Evolutionary conservation across 345 rosid genomes (phyloP).

Genomic region (Xanthoceras sorbifolium): DNA sequence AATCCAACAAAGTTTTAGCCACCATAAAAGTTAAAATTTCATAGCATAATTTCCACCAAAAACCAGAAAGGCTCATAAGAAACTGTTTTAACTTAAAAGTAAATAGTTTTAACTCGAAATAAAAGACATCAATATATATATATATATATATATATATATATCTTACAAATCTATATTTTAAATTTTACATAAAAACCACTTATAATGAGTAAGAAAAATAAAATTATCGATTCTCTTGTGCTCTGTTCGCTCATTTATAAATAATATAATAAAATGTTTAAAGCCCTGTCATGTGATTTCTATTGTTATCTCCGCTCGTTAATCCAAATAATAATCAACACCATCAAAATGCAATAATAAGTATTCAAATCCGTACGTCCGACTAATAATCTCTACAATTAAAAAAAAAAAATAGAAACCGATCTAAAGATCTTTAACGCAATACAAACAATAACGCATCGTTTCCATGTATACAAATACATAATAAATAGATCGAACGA

Average conservation of each 20-base stretch:
- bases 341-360: not conserved
- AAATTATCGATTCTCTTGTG: not conserved
- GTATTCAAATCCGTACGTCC: not conserved
- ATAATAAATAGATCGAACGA: not conserved
- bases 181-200: not conserved
- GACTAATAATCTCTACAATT: not conserved
- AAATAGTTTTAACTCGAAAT: too few species aligned
- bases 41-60: not conserved
- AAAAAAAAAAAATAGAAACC: not conserved
- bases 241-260: not conserved
- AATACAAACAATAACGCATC: not conserved
- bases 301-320: not conserved
- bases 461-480: not conserved
- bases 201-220: too few species aligned
- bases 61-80: not conserved
- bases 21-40: not conserved
- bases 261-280: not conserved
- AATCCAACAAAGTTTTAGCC: not conserved
- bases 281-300: not conserved
- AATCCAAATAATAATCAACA: not conserved
- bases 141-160: too few species aligned
- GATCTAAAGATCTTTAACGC: conserved; percentile 9
- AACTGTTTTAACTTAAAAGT: not conserved
- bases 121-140: too few species aligned
- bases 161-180: not conserved